A percentile compares a stretch with the other conserved stretches of the same genome.
Conservation (phyloP, 2,329 filamentous ascomycete genomes). For the Fusarium tupiense region DNA sequence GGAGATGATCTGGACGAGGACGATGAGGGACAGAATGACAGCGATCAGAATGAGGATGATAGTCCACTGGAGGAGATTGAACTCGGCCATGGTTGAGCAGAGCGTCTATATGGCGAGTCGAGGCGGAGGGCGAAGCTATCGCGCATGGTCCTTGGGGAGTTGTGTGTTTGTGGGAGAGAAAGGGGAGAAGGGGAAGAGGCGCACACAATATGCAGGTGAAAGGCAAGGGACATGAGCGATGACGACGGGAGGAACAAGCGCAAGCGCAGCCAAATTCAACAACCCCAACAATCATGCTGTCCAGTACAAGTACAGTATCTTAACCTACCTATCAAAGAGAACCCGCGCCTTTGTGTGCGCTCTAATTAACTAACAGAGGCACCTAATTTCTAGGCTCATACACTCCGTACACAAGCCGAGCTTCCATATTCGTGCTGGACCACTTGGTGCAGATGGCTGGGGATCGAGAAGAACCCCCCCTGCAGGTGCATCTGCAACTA, state of each 20-base stretch:
- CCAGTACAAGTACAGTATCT: neutral
- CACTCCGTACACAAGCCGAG: constrained; percentile 20
- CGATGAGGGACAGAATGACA: constrained; percentile 63
- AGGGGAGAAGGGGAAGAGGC: constrained; percentile 32
- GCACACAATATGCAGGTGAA: constrained; percentile 30
- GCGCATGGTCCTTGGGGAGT: constrained; percentile 40
- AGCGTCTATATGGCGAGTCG: constrained; percentile 42
- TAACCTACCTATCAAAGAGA: neutral
- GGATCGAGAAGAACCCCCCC: constrained; percentile 29
- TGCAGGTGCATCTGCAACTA: constrained; percentile 41
- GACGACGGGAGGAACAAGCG: constrained; percentile 31
- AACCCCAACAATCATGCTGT: constrained; percentile 8
- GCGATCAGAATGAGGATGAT: constrained; percentile 67
- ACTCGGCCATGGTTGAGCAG: constrained; percentile 59
- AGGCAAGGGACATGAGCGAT: constrained; percentile 30
- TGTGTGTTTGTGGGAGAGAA: constrained; percentile 25
- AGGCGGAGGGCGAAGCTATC: constrained; percentile 43
- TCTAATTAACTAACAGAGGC: constrained; percentile 6
- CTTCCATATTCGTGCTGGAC: constrained; percentile 39
- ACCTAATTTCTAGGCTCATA: constrained; percentile 22
- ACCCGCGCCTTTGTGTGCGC: constrained; percentile 33
- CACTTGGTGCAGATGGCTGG: constrained; percentile 44
- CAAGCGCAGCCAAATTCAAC: constrained; percentile 35
- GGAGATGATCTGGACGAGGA: constrained; percentile 62
- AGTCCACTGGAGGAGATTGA: constrained; percentile 64